Base-by-base conservation (phyloP, 345 rosid species). In the Heritiera littoralis region DNA sequence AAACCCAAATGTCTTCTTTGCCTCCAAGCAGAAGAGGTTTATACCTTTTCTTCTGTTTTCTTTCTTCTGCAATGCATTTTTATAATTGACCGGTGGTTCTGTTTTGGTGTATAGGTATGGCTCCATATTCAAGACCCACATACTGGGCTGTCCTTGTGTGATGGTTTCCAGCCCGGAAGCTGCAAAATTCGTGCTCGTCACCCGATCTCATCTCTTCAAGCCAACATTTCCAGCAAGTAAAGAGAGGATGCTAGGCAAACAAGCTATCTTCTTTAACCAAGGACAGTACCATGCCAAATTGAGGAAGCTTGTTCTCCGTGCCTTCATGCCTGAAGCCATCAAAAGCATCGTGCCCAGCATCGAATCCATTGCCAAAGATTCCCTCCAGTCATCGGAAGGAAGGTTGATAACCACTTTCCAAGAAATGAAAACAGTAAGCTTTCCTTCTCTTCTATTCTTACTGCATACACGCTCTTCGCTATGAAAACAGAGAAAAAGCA, bases 151-250 rank as follows among this genome's bases (percentile, higher is more conserved):
- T 82, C 94, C 94, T 30, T 92, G 98, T 78, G 96, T 92, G 61
- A 91, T 94, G 97, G 85, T 94, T 18, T 89, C 98, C 4, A 90
- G 94, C 82, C 92, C 98, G 1, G 97, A 92, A 41, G 97, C 96
- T 20, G 94, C 92, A 0, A 91, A 87, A 84, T 89, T 90, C 45
- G 97, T 94, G 14, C 92, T 92, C 0, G 90, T 83, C 4, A 94
- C 93, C 1, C 87, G 79, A 69, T 81, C 96, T 30, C 85, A 91
- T 79, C 92, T 94, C 64, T 94, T 94, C 85, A 92, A 94, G 81
- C 98, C 98, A 4, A 91, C 96, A 67, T 94, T 90, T 66, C 98
- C 97, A 0, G 93, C 92, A 3, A 92, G 96, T 71, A 94, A 94
- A 84, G 98, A 94, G 86, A 89, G 92, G 88, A 90, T 92, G 93